Evolutionary conservation across 2,329 filamentous ascomycete genomes (phyloP).

Genomic region (Colletotrichum truncatum): DNA sequence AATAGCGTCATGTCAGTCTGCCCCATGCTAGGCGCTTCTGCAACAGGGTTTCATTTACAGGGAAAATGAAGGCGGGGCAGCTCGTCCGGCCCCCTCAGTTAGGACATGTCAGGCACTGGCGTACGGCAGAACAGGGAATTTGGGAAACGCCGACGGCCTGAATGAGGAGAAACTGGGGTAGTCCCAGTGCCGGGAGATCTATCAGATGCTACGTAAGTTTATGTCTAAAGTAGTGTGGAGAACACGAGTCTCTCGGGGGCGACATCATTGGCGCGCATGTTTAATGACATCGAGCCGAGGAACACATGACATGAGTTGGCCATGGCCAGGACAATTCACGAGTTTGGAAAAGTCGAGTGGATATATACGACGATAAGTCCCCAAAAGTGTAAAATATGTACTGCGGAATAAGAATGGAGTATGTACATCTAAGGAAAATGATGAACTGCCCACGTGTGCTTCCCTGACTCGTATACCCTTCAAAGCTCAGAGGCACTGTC

Average conservation of each 20-base stretch:
- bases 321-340: neutral
- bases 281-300: neutral
- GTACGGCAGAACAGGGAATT: neutral
- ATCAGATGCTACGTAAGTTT: slow-evolving; percentile 14
- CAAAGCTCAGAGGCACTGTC: slow-evolving; percentile 9
- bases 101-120: neutral
- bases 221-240: neutral
- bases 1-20: neutral
- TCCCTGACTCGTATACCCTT: neutral
- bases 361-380: neutral
- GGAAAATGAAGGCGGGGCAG: neutral
- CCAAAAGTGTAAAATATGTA: neutral
- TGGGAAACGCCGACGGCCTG: neutral
- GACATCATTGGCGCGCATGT: slow-evolving; percentile 22
- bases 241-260: neutral
- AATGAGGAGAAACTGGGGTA: neutral
- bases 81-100: neutral
- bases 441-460: neutral
- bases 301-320: neutral
- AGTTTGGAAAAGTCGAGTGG: neutral
- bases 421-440: neutral
- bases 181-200: slow-evolving; percentile 14
- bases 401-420: neutral
- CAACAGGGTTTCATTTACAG: too few species aligned
- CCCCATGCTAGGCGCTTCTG: too few species aligned